Base-by-base conservation (phyloP, 768 basidiomycete species). In the Pulveroboletus sp. region DNA sequence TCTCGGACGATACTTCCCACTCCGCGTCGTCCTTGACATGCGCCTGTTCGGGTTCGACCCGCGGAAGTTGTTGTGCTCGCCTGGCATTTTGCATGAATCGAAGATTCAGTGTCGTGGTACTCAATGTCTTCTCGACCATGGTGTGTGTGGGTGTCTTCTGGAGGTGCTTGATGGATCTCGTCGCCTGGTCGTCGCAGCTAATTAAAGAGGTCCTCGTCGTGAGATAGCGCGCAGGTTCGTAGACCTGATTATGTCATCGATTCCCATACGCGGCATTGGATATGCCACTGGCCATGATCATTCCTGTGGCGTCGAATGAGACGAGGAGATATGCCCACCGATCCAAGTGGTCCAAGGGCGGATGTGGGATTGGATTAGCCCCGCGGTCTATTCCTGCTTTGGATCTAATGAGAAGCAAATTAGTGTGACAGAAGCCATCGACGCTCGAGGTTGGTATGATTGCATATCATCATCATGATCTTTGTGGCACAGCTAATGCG, bases 81-180 rank as follows among this genome's bases (percentile, higher is more conserved):
- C 79, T 76, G 0, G 83, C 80, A 67, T 83, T 84, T 63, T 84
- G 85, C 85, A 86, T 86, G 62, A 86, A 86, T 2, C 79, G 77
- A 37, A 87, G 73, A 56, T 79, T 78, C 9, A 86, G 71, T 0
- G 84, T 85, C 24, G 82, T 76, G 23, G 73, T 76, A 64, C 85
- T 86, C 31, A 86, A 72, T 3, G 75, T 72, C 64, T 81, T 83
- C 26, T 69, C 69, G 29, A 35, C 50, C 67, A 66, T 64, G 38
- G 26, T 39, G 19, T 10, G 20, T 26, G 36, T 31, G 23, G 43
- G 19, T 44, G 23, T 47, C 24, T 19, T 30, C 12, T 4, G n/a
- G 20, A 6, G 23, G 6, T 38, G 19, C 9, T 14, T 26, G 40
- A 9, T 5, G 14, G n/a, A n/a, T 27, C 13, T 36, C 17, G 40